A percentile compares a stretch with the other conserved stretches of the same genome.
Conservation (phyloP, 148 eudicot genomes). For the Rheum nobile region DNA sequence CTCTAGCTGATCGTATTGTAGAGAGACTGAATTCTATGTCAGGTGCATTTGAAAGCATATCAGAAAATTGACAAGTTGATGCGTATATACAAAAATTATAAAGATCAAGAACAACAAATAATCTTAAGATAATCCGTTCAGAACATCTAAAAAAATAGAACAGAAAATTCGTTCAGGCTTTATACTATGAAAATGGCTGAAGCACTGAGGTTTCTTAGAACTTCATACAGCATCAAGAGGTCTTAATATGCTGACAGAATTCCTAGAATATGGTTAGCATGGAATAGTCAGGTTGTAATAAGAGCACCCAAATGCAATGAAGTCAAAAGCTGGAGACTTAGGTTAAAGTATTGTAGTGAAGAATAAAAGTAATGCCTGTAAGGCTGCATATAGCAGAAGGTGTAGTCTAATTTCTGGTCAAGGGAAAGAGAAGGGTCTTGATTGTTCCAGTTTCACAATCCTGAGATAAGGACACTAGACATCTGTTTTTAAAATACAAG, state of each 20-base stretch:
- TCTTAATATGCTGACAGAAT: background rate
- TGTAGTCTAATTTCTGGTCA: background rate
- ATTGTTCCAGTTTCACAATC: background rate
- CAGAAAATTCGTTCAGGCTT: background rate
- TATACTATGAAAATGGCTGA: background rate
- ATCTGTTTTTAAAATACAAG: background rate
- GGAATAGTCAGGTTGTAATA: background rate
- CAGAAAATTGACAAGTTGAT: background rate
- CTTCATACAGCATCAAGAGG: background rate
- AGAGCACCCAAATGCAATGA: background rate
- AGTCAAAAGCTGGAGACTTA: background rate
- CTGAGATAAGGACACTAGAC: background rate
- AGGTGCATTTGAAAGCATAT: background rate
- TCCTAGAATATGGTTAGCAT: background rate
- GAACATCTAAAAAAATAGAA: no score
- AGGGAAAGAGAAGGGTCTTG: background rate
- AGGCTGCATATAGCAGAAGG: background rate
- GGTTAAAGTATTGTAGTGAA: background rate
- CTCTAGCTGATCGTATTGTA: background rate
- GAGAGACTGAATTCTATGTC: background rate
- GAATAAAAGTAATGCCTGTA: background rate
- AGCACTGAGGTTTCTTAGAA: background rate
- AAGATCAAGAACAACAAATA: background rate
- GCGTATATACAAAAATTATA: background rate
- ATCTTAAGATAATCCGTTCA: background rate